phyloP scores from a whole-genome alignment of 2,329 filamentous ascomycete genomes.

The Sphaerulina musiva region DNA sequence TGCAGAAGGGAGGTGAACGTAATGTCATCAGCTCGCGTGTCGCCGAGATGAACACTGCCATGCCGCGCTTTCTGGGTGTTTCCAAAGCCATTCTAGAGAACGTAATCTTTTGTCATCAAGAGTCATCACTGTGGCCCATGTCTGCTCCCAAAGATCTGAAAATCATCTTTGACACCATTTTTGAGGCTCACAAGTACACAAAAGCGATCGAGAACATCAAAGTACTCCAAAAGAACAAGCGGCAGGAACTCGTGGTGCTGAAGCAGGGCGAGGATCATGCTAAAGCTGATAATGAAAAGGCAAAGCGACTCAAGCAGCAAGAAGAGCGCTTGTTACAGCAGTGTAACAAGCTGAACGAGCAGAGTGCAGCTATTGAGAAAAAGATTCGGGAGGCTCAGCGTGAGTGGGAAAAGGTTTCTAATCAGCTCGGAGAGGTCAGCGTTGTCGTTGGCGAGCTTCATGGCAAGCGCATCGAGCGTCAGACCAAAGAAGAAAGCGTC shows the following conservation, averaged over 20 bases:
- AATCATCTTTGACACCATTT: slow-evolving; percentile 94
- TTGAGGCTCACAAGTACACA: slow-evolving; percentile 93
- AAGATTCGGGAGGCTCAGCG: slow-evolving; percentile 55
- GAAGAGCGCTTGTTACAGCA: slow-evolving; percentile 55
- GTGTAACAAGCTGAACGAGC: slow-evolving; percentile 55
- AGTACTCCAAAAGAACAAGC: slow-evolving; percentile 72
- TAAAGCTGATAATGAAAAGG: slow-evolving; percentile 78
- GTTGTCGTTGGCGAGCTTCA: slow-evolving; percentile 68
- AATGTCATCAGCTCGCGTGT: slow-evolving; percentile 72
- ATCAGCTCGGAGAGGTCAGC: slow-evolving; percentile 66
- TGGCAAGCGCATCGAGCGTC: slow-evolving; percentile 68
- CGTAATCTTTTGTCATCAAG: slow-evolving; percentile 98
- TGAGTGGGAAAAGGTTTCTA: slow-evolving; percentile 56
- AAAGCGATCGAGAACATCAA: slow-evolving; percentile 97
- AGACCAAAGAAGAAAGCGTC: slow-evolving; percentile 63
- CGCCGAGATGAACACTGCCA: slow-evolving; percentile 64
- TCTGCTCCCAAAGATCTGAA: slow-evolving; percentile 80
- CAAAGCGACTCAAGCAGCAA: slow-evolving; percentile 61
- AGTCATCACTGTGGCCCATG: slow-evolving; percentile 95
- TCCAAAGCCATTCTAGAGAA: slow-evolving; percentile 83
- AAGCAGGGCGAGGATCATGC: slow-evolving; percentile 70
- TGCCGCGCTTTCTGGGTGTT: slow-evolving; percentile 82
- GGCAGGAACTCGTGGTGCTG: slow-evolving; percentile 63
- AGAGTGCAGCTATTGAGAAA: slow-evolving; percentile 52
- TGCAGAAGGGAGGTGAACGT: slow-evolving; percentile 72